These are phyloP conservation scores for Diplosphaera chodatii DNA, from an alignment of 139 green algal genomes.

Conservation along the genomic window DNA sequence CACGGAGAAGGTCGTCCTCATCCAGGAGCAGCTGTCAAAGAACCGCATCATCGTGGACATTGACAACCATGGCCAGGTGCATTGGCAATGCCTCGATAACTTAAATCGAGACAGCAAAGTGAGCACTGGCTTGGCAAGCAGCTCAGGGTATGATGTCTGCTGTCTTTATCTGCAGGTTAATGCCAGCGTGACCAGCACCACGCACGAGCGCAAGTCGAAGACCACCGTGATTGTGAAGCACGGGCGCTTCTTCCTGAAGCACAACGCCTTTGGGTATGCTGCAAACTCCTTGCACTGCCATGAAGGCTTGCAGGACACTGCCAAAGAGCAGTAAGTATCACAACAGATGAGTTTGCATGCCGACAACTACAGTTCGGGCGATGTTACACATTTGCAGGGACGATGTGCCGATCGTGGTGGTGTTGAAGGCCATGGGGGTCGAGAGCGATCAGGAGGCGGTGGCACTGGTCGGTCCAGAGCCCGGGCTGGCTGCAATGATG, in stretches of 20 bases:
- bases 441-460: conserved; percentile 92
- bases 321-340: no score
- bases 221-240: conserved; percentile 90
- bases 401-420: conserved; percentile 84
- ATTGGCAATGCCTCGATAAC: no score
- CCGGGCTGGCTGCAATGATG: conserved; percentile 44
- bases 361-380: no score
- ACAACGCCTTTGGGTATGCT: conserved; percentile 94
- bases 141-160: no score
- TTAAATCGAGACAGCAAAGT: no score
- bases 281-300: no score
- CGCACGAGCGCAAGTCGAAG: conserved; percentile 96
- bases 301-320: no score
- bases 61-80: conserved; percentile 46
- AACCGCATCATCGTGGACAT: conserved; percentile 98
- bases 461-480: conserved; percentile 48
- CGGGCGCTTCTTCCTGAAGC: conserved; percentile 76
- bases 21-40: conserved; percentile 99
- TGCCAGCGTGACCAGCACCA: conserved; percentile 83
- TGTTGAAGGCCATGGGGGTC: conserved; percentile 93
- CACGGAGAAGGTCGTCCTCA: conserved; percentile 96
- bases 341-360: no score
- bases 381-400: no score
- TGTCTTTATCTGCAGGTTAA: conserved; percentile 40
- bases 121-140: no score